Base-by-base conservation (phyloP, 2,329 filamentous ascomycete species). In the Aspergillus vadensis region DNA sequence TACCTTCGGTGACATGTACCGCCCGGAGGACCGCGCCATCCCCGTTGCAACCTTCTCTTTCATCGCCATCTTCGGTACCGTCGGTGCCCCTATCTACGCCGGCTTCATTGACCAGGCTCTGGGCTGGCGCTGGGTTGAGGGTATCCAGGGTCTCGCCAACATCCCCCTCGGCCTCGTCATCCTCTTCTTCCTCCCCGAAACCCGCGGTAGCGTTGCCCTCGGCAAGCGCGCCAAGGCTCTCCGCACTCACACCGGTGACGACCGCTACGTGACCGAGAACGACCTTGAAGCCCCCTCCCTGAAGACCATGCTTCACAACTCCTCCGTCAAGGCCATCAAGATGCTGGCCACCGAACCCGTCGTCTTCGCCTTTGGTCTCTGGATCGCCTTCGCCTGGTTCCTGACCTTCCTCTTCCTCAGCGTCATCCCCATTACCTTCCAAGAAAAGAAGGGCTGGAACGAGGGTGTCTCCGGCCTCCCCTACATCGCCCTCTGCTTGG, bases 41-140 rank as follows among this genome's bases (percentile, higher is more conserved):
- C 79, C 80, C 32, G 81, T 82, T 79, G 79, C 80, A 10, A 74
- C 76, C 57, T 82, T 82, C 73, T 76, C 78, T 14, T 82, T 77
- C 71, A 74, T 83, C 44, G 80, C 81, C 62, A 82, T 82, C 58
- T 76, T 82, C 59, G 82, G 82, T 48, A 84, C 82, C 9, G 81
- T 84, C 25, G 80, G 76, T 5, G 82, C 82, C 3, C 82, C 82
- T 41, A 83, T 84, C 65, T 83, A 84, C 67, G 80, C 81, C 50
- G 81, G 82, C 47, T 83, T 83, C 74, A 83, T 84, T 67, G 81
- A 83, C 68, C 74, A 82, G 67, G 72, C 79, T 43, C 73, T 84
- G 21, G 81, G 81, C 57, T 84, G 82, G 82, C 74, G 82, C 57
- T 84, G 82, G 82, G 78, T 83, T 25, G 76, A 84, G 68, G 82